A percentile compares a stretch with the other conserved stretches of the same genome.
These are phyloP conservation scores for Neonectria hederae DNA, from an alignment of 2,329 filamentous ascomycete species.

Conservation along the genomic window DNA sequence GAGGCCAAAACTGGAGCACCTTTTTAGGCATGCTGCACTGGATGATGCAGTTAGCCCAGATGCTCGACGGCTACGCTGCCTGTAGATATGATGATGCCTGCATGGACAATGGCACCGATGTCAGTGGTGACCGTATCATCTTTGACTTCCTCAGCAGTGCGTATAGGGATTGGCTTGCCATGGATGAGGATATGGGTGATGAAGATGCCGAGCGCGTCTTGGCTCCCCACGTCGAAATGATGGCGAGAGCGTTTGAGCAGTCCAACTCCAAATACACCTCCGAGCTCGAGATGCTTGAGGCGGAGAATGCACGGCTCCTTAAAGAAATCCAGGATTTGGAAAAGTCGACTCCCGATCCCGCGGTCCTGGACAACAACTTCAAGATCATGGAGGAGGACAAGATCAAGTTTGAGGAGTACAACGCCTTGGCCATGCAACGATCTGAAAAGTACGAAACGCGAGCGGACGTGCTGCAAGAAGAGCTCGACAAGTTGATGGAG, in stretches of 20 bases:
- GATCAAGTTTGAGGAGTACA: slow-evolving; percentile 95
- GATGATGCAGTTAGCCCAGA: slow-evolving; percentile 98
- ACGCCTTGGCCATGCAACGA: slow-evolving; percentile 81
- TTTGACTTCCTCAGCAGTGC: slow-evolving; percentile 91
- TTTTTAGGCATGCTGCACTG: slow-evolving; percentile 95
- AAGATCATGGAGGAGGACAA: slow-evolving; percentile 95
- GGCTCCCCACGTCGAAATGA: slow-evolving; percentile 83
- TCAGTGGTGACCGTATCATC: slow-evolving; percentile 90
- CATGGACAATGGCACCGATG: slow-evolving; percentile 85
- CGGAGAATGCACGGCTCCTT: slow-evolving; percentile 80
- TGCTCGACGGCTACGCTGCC: slow-evolving; percentile 84
- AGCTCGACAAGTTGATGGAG: slow-evolving; percentile 79
- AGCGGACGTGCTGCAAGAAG: slow-evolving; percentile 83
- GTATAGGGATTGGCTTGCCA: slow-evolving; percentile 92
- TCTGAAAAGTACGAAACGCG: slow-evolving; percentile 88
- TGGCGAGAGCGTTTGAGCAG: slow-evolving; percentile 87
- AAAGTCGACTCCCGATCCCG: slow-evolving; percentile 84
- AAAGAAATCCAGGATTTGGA: slow-evolving; percentile 91
- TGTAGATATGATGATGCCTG: slow-evolving; percentile 92
- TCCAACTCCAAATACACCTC: slow-evolving; percentile 86
- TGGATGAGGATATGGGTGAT: slow-evolving; percentile 87
- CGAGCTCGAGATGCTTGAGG: slow-evolving; percentile 86
- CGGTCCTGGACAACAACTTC: slow-evolving; percentile 86
- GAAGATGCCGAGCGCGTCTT: slow-evolving; percentile 84
- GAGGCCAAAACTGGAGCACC: slow-evolving; percentile 95